Base-by-base conservation (phyloP, 257 asterid species). In the Capsicum rhomboideum region DNA sequence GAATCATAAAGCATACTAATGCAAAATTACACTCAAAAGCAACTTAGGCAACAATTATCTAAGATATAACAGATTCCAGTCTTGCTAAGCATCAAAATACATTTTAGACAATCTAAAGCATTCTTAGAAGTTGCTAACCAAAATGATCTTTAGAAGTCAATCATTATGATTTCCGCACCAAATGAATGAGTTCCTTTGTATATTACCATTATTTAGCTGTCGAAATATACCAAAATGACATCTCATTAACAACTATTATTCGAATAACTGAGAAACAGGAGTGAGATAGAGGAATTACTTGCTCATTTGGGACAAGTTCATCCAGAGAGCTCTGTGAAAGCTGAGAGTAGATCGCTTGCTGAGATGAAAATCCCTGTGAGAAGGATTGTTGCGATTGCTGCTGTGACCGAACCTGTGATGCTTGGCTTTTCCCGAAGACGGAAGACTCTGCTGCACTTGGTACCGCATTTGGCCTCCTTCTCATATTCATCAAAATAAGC, bases 351-450 rank as follows among this genome's bases (percentile, higher is more conserved):
- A 88, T 81, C 84, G 93, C 95, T 20, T 88, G 97, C 92, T 96
- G 99, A 79, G 98, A 93, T 10, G 98, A 93, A 85, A 86, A 84
- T 88, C 98, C 99, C 83, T 92, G 98, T 31, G 97, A 92, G 83
- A 92, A 88, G 66, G 98, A 88, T 88, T 67, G 91, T 90, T 93
- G 98, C 23, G 98, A 93, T 83, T 79, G 91, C 69, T 91, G 95
- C 58, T 86, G 93, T 56, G 91, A 75, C 85, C 91, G 87, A 74
- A 87, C 56, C 88, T 88, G 90, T 64, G 93, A 80, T 12, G 86
- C 78, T 88, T 91, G 96, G 85, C 90, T 91, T 86, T 92, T 92
- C 49, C 93, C 94, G 1, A 88, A 92, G 34, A 88, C 79, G 10
- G 93, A 91, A 58, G 96, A 78, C 86, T 94, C 98, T 21, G 87